A percentile compares a stretch with the other conserved stretches of the same genome.
Evolutionary conservation across 2,329 filamentous ascomycete genomes (phyloP).

Genomic region (Fusarium devonianum): DNA sequence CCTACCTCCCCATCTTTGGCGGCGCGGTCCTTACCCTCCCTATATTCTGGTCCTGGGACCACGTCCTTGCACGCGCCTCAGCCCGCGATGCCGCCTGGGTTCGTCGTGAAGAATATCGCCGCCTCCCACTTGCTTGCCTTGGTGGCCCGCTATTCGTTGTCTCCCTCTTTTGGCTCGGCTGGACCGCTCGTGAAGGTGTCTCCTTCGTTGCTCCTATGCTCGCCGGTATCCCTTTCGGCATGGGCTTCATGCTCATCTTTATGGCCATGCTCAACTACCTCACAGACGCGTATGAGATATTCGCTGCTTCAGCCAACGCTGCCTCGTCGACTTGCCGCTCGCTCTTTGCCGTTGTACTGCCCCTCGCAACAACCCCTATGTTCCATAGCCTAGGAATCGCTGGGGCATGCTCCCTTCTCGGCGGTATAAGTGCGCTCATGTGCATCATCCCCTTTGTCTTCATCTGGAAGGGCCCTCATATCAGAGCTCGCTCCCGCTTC

Average conservation of each 20-base stretch:
- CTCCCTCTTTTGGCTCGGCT: constrained; percentile 69
- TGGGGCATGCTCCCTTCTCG: constrained; percentile 61
- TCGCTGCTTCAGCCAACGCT: constrained; percentile 78
- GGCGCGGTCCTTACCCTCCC: constrained; percentile 66
- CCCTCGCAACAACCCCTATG: constrained; percentile 61
- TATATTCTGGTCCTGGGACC: constrained; percentile 72
- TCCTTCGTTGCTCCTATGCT: constrained; percentile 65
- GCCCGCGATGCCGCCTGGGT: constrained; percentile 62
- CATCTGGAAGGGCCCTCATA: constrained; percentile 60
- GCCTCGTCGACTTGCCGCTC: constrained; percentile 88
- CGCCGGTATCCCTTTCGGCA: constrained; percentile 67
- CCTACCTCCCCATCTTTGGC: constrained; percentile 72
- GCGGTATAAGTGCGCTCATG: constrained; percentile 58
- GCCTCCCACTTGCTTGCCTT: constrained; percentile 74
- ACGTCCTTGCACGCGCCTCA: constrained; percentile 61
- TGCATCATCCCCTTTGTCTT: constrained; percentile 60
- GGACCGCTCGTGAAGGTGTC: constrained; percentile 57
- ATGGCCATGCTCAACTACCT: constrained; percentile 71
- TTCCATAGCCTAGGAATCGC: constrained; percentile 56
- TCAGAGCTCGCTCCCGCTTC: constrained; percentile 66
- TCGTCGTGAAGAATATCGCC: constrained; percentile 68
- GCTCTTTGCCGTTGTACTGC: constrained; percentile 83
- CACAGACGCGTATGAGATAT: constrained; percentile 72
- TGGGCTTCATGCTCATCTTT: constrained; percentile 69
- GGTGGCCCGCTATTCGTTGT: constrained; percentile 70